A percentile compares a stretch with the other conserved stretches of the same genome.
Evolutionary conservation across 352 stramenopile genomes (phyloP).

Genomic region (Globisporangium nagaii): DNA sequence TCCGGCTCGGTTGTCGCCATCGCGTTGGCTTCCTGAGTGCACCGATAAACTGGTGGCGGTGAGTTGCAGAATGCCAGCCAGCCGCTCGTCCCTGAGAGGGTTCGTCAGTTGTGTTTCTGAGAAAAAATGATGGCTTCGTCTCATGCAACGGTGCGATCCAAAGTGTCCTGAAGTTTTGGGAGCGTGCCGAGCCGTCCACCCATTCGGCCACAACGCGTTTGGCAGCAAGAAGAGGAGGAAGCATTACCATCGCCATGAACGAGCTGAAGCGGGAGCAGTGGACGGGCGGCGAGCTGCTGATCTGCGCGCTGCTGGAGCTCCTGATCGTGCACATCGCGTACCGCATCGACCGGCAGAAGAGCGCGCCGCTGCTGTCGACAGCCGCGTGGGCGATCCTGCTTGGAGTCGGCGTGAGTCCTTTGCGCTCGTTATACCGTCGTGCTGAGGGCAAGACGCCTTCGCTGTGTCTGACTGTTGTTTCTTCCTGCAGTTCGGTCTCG

Average conservation of each 20-base stretch:
- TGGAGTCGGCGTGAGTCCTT: constrained; percentile 9
- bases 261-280: constrained; percentile 33
- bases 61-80: background rate
- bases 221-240: background rate
- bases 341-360: constrained; percentile 44
- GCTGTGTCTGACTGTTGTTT: too few relatives aligned
- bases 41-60: too few relatives aligned
- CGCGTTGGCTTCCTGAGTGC: too few relatives aligned
- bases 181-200: too few relatives aligned
- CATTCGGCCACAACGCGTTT: too few relatives aligned
- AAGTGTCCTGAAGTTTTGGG: too few relatives aligned
- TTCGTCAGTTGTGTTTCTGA: background rate
- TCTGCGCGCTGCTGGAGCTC: constrained; percentile 57
- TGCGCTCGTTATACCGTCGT: too few relatives aligned
- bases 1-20: background rate
- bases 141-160: background rate
- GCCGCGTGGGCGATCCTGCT: constrained; percentile 63
- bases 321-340: constrained; percentile 60
- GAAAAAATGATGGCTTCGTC: background rate
- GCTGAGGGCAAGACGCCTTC: too few relatives aligned
- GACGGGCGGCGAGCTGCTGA: constrained; percentile 53
- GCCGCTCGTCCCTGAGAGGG: background rate
- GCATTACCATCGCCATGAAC: too few relatives aligned
- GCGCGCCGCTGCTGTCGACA: constrained; percentile 47
- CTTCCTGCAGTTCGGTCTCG: constrained; percentile 24